Evolutionary conservation across 2,329 filamentous ascomycete genomes (phyloP), one percentile per base, ranked within the genome.

Genomic region (Alternaria incomplexa): DNA sequence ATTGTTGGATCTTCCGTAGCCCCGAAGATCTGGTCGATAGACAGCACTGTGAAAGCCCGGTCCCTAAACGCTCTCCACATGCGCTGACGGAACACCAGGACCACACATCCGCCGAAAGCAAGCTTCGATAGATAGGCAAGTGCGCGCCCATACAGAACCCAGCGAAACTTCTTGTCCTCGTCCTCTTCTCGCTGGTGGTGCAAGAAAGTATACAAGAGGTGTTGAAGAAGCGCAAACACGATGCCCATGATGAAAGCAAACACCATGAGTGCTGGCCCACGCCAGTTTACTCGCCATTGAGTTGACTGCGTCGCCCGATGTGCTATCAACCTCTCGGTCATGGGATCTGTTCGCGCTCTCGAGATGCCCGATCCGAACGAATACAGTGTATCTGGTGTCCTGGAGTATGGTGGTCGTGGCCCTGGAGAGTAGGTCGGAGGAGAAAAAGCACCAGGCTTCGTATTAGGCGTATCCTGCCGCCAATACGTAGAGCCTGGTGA

Each of bases 271-370:
- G 68, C 48, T 1, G 77, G 76, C 15, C 68, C 73, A 17, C 77
- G 78, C 81, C 81, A 84, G 61, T 80, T 75, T 22, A 78, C 61
- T 22, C 65, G 70, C 75, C 75, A 78, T 59, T 69, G 51, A 17
- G 73, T 66, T 51, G 73, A 73, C 56, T 77, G 70, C 1, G 74
- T 77, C n/a, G 75, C 69, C 15, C 75, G 62, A 43, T 73, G 72
- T 48, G 72, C 71, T 28, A 78, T 78, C 17, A 78, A 69, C 20
- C 70, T 67, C 52, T 78, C 69, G 0, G 73, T 78, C 62, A 70
- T 71, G 2, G 74, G 67, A 63, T 78, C 74, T 5, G 70, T 74
- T 50, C 73, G 68, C n/a, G 68, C 28, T 45, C 71, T 73, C 1
- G 70, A 69, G 11, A 73, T 55, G 0, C 66, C 61, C 0, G 72